Evolutionary conservation across 2,329 filamentous ascomycete genomes (phyloP), one percentile per base, ranked within the genome.

Genomic region (Xylaria sp.): DNA sequence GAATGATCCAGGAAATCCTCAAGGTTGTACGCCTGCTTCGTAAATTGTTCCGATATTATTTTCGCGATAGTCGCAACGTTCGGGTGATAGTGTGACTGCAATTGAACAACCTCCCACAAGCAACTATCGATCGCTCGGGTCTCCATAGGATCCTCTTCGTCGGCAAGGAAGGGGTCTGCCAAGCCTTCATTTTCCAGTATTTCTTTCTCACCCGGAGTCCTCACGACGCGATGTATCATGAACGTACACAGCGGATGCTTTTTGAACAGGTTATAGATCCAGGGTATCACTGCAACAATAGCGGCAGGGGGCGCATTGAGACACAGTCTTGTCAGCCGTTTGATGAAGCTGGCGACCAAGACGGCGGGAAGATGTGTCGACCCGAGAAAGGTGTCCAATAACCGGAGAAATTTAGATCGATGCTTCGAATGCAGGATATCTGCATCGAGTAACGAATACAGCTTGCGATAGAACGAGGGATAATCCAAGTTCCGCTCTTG

Each of bases 1-100:
- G 91, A 93, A 71, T 97, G 92, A 69, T 99, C 94, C 44, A 97
- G 76, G 73, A 99, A 99, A 69, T 99, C 94, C 69, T 99, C 94
- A n/a, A 97, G 76, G 64, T 92, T 94, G 73, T 97, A 99, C 2
- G 88, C 83, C 63, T 92, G 87, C 76, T 99, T 99, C 2, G 94
- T 99, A 71, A 97, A 99, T 71, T 97, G 94, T 74, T 97, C 92
- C 2, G 90, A 90, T 52, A 99, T 86, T 60, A 99, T 96, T 73
- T 92, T 94, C 41, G 92, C 89, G 63, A 99, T 86, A 2, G 92
- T 94, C 0, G 93, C 92, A 20, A 99, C 91, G 64, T 97, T 99
- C 13, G 95, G 94, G 69, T 99, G 94, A 72, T 96, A 97, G 72
- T 99, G 95, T 1, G 86, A 88, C 71, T 95, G 91, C 52, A 97